Conservation (phyloP, 2,329 filamentous ascomycete species). For the Epichloe brachyelytri region DNA sequence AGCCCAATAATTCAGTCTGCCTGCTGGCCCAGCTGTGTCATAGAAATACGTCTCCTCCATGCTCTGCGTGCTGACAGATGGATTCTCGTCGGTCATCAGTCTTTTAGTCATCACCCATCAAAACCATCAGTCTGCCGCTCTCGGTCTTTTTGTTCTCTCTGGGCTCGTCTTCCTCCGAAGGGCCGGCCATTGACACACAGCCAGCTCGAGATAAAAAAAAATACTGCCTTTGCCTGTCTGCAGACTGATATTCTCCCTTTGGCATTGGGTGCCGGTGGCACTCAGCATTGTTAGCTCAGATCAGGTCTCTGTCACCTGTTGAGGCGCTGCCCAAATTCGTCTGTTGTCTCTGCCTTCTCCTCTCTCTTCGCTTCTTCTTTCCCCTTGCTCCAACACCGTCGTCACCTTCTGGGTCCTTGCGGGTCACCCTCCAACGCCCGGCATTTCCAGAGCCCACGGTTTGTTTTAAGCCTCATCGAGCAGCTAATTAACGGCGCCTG, state of each 20-base stretch:
- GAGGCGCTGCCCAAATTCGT: background rate
- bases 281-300: background rate
- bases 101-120: background rate
- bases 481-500: background rate
- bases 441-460: background rate
- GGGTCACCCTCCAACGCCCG: background rate
- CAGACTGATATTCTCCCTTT: background rate
- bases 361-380: background rate
- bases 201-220: background rate
- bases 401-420: background rate
- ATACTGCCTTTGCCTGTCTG: background rate
- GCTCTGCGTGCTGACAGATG: background rate
- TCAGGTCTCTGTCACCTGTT: background rate
- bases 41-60: background rate
- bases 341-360: background rate
- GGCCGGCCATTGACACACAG: background rate
- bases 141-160: background rate
- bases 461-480: background rate
- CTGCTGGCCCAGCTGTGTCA: background rate
- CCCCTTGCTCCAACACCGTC: background rate
- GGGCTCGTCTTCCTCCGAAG: too few species aligned
- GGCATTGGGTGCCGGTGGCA: background rate
- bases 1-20: background rate
- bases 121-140: background rate
- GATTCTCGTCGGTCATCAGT: background rate